Evolutionary conservation across 257 asterid species (phyloP), one percentile per base, ranked within the genome.

Genomic region (Jasminum sambac): DNA sequence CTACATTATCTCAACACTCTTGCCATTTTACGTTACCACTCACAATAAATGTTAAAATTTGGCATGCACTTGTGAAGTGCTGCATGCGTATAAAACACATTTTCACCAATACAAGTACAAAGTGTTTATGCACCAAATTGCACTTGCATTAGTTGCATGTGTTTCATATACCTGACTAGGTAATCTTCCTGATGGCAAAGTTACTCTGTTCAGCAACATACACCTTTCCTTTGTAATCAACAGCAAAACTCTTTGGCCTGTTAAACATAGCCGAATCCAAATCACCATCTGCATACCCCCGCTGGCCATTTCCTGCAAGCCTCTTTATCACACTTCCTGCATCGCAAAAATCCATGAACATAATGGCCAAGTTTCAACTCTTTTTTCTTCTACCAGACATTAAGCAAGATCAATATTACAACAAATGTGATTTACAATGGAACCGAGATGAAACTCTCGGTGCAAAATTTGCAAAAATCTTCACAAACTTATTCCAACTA

Each of bases 141-240:
- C 17, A 44, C 2, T 6, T 44, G 19, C 62, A 66, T 23, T 30
- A 30, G 36, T 30, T 4, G 4, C 64, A 67, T 25, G 65, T 23
- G 66, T 24, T 24, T 24, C 23, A 73, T 64, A 26, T 68, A 84
- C 98, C 96, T 76, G 95, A 80, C 77, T 79, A 80, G 66, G 87
- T 78, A 63, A 92, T 87, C 86, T 86, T 92, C 78, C 98, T 80
- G 70, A 92, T 83, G 36, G 86, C 84, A 80, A 77, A 86, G 69
- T 83, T 87, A 64, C 58, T 74, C 74, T 44, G 71, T 68, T 92
- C 97, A 40, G 97, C 97, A 34, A 90, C 92, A 71, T 92, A 92
- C 23, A 90, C 67, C 74, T 92, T 92, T 59, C 96, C 97, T 13
- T 40, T 84, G 73, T 48, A 79, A 87, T 92, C 98, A 76, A 88